Conservation (phyloP, 768 basidiomycete species). For the Artomyces pyxidatus region DNA sequence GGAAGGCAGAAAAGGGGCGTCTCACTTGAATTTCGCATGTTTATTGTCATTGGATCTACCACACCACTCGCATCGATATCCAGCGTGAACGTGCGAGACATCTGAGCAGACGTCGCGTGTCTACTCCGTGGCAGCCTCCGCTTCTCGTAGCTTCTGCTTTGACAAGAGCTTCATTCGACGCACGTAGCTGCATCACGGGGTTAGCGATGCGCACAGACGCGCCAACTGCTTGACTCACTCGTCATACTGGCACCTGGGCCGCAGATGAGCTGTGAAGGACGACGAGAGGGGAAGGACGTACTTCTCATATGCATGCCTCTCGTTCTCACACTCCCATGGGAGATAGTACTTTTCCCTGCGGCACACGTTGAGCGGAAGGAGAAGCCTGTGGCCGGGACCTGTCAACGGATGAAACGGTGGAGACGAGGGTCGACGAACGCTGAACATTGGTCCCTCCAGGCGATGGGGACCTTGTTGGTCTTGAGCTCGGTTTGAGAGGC, state of each 20-base stretch:
- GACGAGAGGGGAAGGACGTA: conserved; percentile 28
- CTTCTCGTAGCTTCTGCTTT: conserved; percentile 51
- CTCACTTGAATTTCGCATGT: conserved; percentile 18
- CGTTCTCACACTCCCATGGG: conserved; percentile 92
- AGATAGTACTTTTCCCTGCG: conserved; percentile 69
- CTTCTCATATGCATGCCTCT: conserved; percentile 83
- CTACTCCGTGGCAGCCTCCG: conserved; percentile 17
- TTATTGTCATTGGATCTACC: too few relatives aligned
- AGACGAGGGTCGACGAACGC: conserved; percentile 47
- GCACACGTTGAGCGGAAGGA: conserved; percentile 85
- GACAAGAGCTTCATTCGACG: conserved; percentile 82
- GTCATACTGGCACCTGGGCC: conserved; percentile 84
- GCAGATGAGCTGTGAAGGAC: not conserved
- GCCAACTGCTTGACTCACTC: conserved; percentile 44
- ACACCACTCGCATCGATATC: too few relatives aligned
- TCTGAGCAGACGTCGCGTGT: not conserved
- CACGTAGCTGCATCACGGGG: conserved; percentile 50
- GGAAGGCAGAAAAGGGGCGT: conserved; percentile 30
- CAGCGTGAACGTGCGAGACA: too few relatives aligned
- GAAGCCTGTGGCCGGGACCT: conserved; percentile 41
- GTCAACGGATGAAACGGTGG: not conserved
- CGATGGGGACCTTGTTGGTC: conserved; percentile 62
- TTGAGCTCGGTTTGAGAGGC: conserved; percentile 84
- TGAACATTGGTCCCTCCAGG: conserved; percentile 87
- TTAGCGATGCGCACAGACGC: conserved; percentile 2